Evolutionary conservation across 1,139 yeast genomes (phyloP).

Genomic region (Sugiyamaella japonica): DNA sequence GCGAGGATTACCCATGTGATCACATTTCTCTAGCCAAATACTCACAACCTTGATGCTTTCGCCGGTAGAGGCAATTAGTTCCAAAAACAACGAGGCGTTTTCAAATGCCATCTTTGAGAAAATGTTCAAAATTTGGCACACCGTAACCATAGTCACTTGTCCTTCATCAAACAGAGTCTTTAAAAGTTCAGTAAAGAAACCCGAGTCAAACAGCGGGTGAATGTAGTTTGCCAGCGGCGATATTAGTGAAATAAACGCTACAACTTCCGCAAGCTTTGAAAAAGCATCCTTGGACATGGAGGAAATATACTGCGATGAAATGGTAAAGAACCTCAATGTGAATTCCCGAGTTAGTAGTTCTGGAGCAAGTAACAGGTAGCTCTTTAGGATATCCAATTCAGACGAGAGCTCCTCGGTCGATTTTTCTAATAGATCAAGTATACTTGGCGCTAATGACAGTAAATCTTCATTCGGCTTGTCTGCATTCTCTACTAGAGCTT

Average conservation of each 20-base stretch:
- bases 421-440: conserved; percentile 53
- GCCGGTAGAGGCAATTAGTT: conserved; percentile 30
- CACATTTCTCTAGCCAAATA: conserved; percentile 42
- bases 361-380: conserved; percentile 65
- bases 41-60: conserved; percentile 28
- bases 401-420: conserved; percentile 78
- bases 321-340: conserved; percentile 49
- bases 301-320: conserved; percentile 56
- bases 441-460: conserved; percentile 47
- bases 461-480: conserved; percentile 44
- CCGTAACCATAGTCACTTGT: conserved; percentile 50
- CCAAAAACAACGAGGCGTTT: conserved; percentile 50
- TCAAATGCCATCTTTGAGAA: conserved; percentile 55
- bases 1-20: conserved; percentile 65
- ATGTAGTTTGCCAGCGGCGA: conserved; percentile 32
- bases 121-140: conserved; percentile 49
- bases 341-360: conserved; percentile 22
- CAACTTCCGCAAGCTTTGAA: conserved; percentile 26
- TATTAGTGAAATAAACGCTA: conserved; percentile 27
- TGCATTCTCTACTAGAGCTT: conserved; percentile 60
- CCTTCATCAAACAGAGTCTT: conserved; percentile 51
- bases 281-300: conserved; percentile 72
- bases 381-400: conserved; percentile 65
- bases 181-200: conserved; percentile 40
- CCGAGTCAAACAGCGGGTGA: conserved; percentile 31